Evolutionary conservation across 2,329 filamentous ascomycete genomes (phyloP).

Genomic region (Purpureocillium takamizusanense): DNA sequence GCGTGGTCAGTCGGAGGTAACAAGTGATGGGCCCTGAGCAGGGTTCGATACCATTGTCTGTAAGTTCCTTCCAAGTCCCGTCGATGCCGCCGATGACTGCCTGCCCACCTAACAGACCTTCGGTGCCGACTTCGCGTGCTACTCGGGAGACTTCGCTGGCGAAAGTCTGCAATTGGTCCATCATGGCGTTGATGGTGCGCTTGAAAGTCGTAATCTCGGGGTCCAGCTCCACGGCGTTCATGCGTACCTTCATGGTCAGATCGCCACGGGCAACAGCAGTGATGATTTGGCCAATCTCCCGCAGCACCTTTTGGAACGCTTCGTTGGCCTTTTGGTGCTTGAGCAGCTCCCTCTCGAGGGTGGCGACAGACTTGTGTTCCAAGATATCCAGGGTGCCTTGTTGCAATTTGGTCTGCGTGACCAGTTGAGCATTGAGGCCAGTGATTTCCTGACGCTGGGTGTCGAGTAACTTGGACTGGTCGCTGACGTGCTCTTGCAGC

Average conservation of each 20-base stretch:
- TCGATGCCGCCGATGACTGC: conserved; percentile 89
- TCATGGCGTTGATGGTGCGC: conserved; percentile 97
- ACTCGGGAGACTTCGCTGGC: conserved; percentile 92
- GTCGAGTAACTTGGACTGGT: conserved; percentile 85
- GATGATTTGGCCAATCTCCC: conserved; percentile 94
- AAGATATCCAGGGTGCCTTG: conserved; percentile 72
- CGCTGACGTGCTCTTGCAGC: conserved; percentile 81
- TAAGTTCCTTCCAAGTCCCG: conserved; percentile 95
- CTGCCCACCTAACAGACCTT: conserved; percentile 88
- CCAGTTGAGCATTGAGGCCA: conserved; percentile 74
- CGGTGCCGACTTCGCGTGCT: conserved; percentile 90
- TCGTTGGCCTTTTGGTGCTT: conserved; percentile 97
- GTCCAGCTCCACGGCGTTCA: conserved; percentile 94
- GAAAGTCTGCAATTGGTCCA: conserved; percentile 94
- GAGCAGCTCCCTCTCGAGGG: conserved; percentile 83
- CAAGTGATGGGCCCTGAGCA: not conserved
- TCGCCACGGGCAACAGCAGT: conserved; percentile 93
- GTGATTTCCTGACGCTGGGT: conserved; percentile 79
- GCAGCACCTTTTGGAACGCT: conserved; percentile 92
- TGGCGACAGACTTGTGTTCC: conserved; percentile 77
- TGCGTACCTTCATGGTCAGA: conserved; percentile 90
- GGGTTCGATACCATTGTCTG: conserved; percentile 57
- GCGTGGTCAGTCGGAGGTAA: conserved; percentile 10
- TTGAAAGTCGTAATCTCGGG: conserved; percentile 97
- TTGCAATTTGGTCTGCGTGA: conserved; percentile 77